Evolutionary conservation across 441 rosid genomes (phyloP).

Genomic region (Aquilaria agallochum): DNA sequence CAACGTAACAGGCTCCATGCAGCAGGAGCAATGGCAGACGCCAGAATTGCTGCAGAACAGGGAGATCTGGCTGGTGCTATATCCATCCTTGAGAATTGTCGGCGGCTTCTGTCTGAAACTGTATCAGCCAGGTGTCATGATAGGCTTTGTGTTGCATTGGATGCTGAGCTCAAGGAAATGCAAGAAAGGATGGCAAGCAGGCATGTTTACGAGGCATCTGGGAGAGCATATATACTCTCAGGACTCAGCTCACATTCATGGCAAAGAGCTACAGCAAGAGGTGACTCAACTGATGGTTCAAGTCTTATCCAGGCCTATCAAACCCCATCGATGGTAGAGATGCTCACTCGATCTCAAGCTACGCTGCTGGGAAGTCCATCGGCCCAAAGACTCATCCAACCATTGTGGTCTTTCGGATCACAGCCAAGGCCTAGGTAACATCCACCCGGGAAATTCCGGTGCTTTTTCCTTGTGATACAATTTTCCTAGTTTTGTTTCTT

Average conservation of each 20-base stretch:
- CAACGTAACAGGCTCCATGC: slow-evolving; percentile 89
- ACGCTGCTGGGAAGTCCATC: slow-evolving; percentile 62
- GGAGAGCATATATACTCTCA: slow-evolving; percentile 94
- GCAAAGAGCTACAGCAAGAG: slow-evolving; percentile 99
- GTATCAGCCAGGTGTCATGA: slow-evolving; percentile 68
- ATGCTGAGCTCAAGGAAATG: slow-evolving; percentile 94
- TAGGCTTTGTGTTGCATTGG: slow-evolving; percentile 69
- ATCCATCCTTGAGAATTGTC: slow-evolving; percentile 60
- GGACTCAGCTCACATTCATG: slow-evolving; percentile 99
- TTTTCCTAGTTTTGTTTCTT: slow-evolving; percentile 21
- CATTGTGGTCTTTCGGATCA: slow-evolving; percentile 46
- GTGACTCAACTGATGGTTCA: slow-evolving; percentile 83
- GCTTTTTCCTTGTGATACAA: slow-evolving; percentile 13
- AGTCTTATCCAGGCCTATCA: slow-evolving; percentile 85
- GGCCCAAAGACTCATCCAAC: slow-evolving; percentile 64
- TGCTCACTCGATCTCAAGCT: slow-evolving; percentile 87
- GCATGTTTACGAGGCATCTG: slow-evolving; percentile 86
- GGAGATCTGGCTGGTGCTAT: slow-evolving; percentile 77
- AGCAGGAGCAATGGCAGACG: slow-evolving; percentile 79
- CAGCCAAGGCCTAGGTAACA: slow-evolving; percentile 79
- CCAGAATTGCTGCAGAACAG: slow-evolving; percentile 76
- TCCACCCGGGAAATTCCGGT: neutral
- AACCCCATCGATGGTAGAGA: slow-evolving; percentile 93
- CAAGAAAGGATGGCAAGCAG: slow-evolving; percentile 97
- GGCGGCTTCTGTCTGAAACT: slow-evolving; percentile 52